Percentiles rank a stretch among this genome's conserved stretches.
Evolutionary conservation across 805 yeast species (phyloP).

Genomic region (Candida dajiaensis): DNA sequence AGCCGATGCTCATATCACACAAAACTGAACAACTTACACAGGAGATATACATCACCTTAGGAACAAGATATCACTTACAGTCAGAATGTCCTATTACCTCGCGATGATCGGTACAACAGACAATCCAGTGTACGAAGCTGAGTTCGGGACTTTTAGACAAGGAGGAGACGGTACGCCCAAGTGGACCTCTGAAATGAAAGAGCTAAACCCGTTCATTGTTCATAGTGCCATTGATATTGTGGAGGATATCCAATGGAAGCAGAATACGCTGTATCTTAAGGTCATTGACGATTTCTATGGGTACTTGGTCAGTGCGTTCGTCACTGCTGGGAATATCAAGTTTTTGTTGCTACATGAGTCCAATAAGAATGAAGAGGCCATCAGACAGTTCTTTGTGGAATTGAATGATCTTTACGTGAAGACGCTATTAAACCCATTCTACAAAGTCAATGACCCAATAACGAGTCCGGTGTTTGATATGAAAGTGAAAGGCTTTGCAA

Average conservation of each 20-base stretch:
- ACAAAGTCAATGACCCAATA: constrained; percentile 68
- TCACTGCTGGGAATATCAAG: constrained; percentile 85
- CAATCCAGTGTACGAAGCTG: constrained; percentile 81
- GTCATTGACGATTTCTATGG: constrained; percentile 84
- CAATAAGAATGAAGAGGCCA: constrained; percentile 54
- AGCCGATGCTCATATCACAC: too few relatives aligned
- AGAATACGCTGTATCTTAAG: constrained; percentile 60
- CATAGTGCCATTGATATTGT: constrained; percentile 89
- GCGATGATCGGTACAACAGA: constrained; percentile 85
- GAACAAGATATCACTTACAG: too few relatives aligned
- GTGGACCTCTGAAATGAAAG: constrained; percentile 55
- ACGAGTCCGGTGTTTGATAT: constrained; percentile 69
- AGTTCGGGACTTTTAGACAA: constrained; percentile 68
- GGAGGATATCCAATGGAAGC: constrained; percentile 83
- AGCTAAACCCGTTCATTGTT: constrained; percentile 80
- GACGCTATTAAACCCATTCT: constrained; percentile 81
- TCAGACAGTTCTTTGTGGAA: constrained; percentile 79
- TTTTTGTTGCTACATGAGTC: constrained; percentile 64
- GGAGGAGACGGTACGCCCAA: constrained; percentile 51
- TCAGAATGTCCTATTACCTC: constrained; percentile 75
- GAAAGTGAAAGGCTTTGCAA: constrained; percentile 64
- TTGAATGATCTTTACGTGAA: constrained; percentile 85
- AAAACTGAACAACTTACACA: too few relatives aligned
- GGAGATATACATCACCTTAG: too few relatives aligned
- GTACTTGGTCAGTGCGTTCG: constrained; percentile 70